Evolutionary conservation across 345 rosid genomes (phyloP).

Genomic region (Rhodamnia argentea): DNA sequence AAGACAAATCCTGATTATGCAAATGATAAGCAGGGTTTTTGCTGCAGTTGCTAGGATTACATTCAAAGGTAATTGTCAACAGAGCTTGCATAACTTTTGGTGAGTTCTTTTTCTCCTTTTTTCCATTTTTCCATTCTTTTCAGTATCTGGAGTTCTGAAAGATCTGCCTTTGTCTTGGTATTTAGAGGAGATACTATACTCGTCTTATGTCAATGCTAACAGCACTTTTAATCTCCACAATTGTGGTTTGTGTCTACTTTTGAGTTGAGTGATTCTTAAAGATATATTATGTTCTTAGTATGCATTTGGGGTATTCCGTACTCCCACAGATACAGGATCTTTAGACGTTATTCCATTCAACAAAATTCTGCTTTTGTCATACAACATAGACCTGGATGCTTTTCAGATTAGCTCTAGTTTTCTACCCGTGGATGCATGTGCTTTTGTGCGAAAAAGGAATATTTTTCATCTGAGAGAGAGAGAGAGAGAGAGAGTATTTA

Average conservation of each 20-base stretch:
- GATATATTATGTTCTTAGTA: too few species aligned
- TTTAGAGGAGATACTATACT: not conserved
- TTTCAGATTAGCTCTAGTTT: not conserved
- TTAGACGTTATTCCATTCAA: not conserved
- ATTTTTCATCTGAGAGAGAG: not conserved
- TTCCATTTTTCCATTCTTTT: not conserved
- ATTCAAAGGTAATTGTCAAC: conserved; percentile 79
- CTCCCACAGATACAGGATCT: too few species aligned
- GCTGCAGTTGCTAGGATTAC: conserved; percentile 77
- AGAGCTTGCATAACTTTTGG: conserved; percentile 87
- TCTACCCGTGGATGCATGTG: not conserved
- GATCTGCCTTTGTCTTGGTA: not conserved
- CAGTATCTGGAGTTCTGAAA: not conserved
- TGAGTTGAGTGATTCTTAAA: not conserved
- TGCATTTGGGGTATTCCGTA: too few species aligned
- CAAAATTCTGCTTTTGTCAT: not conserved
- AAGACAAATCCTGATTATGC: not conserved
- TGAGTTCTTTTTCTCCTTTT: conserved; percentile 9
- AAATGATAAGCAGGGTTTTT: conserved; percentile 44
- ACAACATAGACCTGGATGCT: not conserved
- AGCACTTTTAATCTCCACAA: not conserved
- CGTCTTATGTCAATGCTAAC: not conserved
- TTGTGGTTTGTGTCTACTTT: not conserved
- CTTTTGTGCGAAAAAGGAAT: not conserved
- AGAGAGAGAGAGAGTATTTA: not conserved